These are phyloP conservation scores for Blastocladiella britannica DNA, from an alignment of 192 early-diverging fungal species.

Conservation along the genomic window DNA sequence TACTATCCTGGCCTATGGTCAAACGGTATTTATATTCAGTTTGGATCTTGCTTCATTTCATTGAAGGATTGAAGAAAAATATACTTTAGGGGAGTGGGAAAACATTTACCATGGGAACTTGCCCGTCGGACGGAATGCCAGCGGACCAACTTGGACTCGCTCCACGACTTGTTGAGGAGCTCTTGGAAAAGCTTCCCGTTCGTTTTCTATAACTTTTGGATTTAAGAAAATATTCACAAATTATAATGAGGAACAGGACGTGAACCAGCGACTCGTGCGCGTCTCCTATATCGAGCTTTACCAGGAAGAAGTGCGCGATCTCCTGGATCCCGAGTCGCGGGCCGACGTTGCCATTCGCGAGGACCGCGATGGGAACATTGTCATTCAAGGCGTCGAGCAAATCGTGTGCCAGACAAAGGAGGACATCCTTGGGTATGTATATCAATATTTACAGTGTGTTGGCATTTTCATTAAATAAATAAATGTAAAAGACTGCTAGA, in stretches of 20 bases:
- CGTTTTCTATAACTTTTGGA: too few species aligned
- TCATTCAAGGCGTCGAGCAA: conserved; percentile 44
- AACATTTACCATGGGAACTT: conserved; percentile 60
- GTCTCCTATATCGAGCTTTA: conserved; percentile 85
- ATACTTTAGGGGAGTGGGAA: conserved; percentile 32
- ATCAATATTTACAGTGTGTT: too few species aligned
- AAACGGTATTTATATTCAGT: too few species aligned
- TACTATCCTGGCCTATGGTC: conserved; percentile 54
- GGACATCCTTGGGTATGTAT: conserved; percentile 29
- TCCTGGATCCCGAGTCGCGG: conserved; percentile 48
- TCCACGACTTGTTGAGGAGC: conserved; percentile 26
- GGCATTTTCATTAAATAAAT: too few species aligned
- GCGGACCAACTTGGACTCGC: conserved; percentile 36
- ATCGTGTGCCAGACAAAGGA: conserved; percentile 35
- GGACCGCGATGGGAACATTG: conserved; percentile 41
- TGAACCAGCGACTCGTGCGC: conserved; percentile 32
- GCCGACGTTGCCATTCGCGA: conserved; percentile 37
- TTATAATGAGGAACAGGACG: too few species aligned
- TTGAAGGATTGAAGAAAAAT: too few species aligned
- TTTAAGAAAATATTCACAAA: too few species aligned
- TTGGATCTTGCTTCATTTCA: too few species aligned
- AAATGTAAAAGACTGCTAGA: conserved; percentile 33
- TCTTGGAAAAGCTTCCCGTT: conserved; percentile 31
- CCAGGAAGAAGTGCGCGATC: conserved; percentile 75
- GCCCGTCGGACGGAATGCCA: conserved; percentile 50